Base-by-base conservation (phyloP, 2,329 filamentous ascomycete species). In the Aciculosporium take region DNA sequence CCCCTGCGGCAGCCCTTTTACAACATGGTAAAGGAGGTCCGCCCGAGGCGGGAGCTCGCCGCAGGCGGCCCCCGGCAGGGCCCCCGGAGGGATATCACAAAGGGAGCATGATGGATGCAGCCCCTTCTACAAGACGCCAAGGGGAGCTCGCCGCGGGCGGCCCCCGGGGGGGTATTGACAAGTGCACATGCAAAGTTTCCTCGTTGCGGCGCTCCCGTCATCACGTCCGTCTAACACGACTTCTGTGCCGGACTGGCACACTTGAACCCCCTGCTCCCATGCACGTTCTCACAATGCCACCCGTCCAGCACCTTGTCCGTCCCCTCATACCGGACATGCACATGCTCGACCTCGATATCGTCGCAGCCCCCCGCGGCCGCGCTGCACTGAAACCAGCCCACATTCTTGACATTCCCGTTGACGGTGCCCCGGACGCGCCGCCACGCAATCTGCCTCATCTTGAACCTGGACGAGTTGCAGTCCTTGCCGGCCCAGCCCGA, bases 391-490 rank as follows among this genome's bases (percentile, higher is more conserved):
- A 60, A 55, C 44, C 47, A 52, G 5, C 52, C 54, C 0, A 51
- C 46, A 13, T 51, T 47, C 2, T 46, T 42, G 30, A 60, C 56
- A 13, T 35, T 43, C 24, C 49, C 38, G 29, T 39, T 45, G n/a
- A 51, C 51, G 37, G 55, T 58, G n/a, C 57, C 58, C 23, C 35
- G 47, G 18, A 61, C 48, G 10, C 46, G 45, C 5, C 44, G 47
- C 50, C 54, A 60, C 1, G 49, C 47, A 4, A 61, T 38, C 31
- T 57, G 41, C 17, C 42, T 45, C 31, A 62, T 51, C 46, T 52
- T 52, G 40, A 59, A 60, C 40, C 49, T 46, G 39, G 53, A 57
- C 20, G 55, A 54, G 47, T 61, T 51, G 47, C 59, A 62, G 43
- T 58, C 53, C 46, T 57, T 49, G 24, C 58, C 58, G 2, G 50